phyloP scores from a whole-genome alignment of 495 filamentous ascomycete species.

The Aspergillus ostianus region DNA sequence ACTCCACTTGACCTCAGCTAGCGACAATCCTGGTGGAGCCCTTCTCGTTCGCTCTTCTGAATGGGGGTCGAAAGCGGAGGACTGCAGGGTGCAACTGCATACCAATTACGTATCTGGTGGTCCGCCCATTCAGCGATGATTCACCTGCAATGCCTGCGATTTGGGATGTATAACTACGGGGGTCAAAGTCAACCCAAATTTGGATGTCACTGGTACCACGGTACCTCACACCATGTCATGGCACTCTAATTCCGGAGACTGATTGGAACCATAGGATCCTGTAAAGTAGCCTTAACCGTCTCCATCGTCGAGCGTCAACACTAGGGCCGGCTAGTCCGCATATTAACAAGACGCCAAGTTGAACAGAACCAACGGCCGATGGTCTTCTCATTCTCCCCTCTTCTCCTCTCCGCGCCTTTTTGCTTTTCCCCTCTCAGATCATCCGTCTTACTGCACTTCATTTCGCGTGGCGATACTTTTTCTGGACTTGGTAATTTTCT shows the following conservation, averaged over 20 bases:
- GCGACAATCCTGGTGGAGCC: background rate
- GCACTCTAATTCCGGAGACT: too few relatives aligned
- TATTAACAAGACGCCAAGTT: background rate
- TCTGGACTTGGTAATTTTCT: too few relatives aligned
- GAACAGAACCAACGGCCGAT: too few relatives aligned
- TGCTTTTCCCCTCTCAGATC: background rate
- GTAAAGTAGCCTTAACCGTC: too few relatives aligned
- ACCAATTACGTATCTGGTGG: slow-evolving; percentile 3
- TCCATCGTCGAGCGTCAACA: too few relatives aligned
- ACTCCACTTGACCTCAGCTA: background rate
- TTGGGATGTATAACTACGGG: too few relatives aligned
- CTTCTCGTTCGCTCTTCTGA: background rate
- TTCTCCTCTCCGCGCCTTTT: background rate
- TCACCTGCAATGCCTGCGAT: too few relatives aligned
- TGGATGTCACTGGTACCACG: background rate
- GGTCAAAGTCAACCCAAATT: background rate
- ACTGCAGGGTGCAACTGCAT: slow-evolving; percentile 2
- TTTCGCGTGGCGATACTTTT: background rate
- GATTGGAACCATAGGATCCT: too few relatives aligned
- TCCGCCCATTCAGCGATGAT: background rate
- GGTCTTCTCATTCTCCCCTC: background rate
- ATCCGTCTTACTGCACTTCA: background rate
- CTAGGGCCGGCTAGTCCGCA: background rate
- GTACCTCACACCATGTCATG: background rate
- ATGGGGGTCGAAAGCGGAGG: background rate